phyloP scores from a whole-genome alignment of 257 asterid genomes.

The Solanum medicagineum region DNA sequence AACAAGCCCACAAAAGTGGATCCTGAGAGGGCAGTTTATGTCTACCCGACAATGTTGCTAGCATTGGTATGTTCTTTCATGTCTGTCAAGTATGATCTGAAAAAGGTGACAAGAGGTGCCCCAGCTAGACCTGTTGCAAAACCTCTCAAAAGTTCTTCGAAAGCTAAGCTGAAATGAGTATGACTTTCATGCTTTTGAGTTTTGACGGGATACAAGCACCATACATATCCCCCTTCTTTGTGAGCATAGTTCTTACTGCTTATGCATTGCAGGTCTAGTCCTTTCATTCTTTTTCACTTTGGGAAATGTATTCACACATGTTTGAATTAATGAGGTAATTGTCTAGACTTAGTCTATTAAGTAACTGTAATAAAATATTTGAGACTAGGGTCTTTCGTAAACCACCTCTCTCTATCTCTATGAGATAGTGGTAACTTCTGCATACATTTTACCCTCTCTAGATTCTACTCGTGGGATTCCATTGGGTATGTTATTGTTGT shows the following conservation, averaged over 20 bases:
- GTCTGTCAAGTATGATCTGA: constrained; percentile 70
- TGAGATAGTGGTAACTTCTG: too few species aligned
- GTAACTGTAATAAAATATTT: not conserved
- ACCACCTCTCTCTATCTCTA: too few species aligned
- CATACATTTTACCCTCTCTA: too few species aligned
- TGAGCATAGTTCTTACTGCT: not conserved
- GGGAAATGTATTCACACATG: not conserved
- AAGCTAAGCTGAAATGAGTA: constrained; percentile 63
- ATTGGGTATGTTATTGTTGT: too few species aligned
- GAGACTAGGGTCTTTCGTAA: too few species aligned
- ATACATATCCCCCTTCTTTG: not conserved
- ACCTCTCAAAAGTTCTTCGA: constrained; percentile 69
- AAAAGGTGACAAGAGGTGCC: constrained; percentile 37
- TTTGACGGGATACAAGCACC: not conserved
- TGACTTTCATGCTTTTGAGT: not conserved
- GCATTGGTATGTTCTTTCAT: constrained; percentile 61
- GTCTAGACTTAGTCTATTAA: not conserved
- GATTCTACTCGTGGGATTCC: too few species aligned
- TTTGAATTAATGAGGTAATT: not conserved
- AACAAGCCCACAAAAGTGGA: constrained; percentile 55
- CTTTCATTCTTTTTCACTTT: not conserved
- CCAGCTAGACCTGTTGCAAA: constrained; percentile 52
- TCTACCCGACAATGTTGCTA: constrained; percentile 83
- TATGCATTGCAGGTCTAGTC: not conserved
- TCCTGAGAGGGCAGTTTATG: constrained; percentile 55